Base-by-base conservation (phyloP, 2,329 filamentous ascomycete genomes). In the Trichothecium roseum region DNA sequence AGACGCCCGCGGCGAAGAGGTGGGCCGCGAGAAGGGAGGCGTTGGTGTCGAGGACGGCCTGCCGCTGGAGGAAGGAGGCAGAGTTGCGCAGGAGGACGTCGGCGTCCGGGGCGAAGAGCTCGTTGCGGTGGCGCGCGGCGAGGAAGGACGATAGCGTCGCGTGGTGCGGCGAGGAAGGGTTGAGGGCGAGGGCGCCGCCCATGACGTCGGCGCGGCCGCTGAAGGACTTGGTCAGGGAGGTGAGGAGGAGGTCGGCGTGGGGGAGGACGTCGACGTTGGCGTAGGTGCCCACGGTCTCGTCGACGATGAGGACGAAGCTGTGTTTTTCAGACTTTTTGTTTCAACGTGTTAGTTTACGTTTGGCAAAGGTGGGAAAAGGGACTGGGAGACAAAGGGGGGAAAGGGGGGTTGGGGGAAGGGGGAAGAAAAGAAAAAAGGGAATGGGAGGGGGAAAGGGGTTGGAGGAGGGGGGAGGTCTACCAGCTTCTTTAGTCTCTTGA, bases 181-280 rank as follows among this genome's bases (percentile, higher is more conserved):
- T 71, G 28, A 75, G 55, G 28, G 66, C 57, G 14, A 62, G 44
- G 34, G 62, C 65, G n/a, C 66, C 72, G 24, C 56, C 70, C 56
- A 76, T 66, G 32, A 69, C 65, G 44, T 78, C 63, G 16, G 69
- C 62, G 40, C 65, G 65, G 13, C 74, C 74, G 40, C 57, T 72
- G 46, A 79, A 77, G 2, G 63, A 62, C 50, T 78, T 78, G n/a
- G 71, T 76, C 13, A 76, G 55, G 17, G 63, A 69, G 0, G 66
- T 66, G 13, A 71, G 43, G 20, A 78, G 40, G 1, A 73, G 48
- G 42, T 78, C 71, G 2, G 64, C 62, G 0, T 59, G 53, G 5
- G 52, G 43, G 4, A 73, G 48, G 24, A 78, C 49, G 45, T 77
- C 67, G 39, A 72, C 48, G 45, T 69, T 72, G 45, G 52, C 60